Evolutionary conservation across 2,329 filamentous ascomycete species (phyloP).

Genomic region (Thielaviopsis euricoi): DNA sequence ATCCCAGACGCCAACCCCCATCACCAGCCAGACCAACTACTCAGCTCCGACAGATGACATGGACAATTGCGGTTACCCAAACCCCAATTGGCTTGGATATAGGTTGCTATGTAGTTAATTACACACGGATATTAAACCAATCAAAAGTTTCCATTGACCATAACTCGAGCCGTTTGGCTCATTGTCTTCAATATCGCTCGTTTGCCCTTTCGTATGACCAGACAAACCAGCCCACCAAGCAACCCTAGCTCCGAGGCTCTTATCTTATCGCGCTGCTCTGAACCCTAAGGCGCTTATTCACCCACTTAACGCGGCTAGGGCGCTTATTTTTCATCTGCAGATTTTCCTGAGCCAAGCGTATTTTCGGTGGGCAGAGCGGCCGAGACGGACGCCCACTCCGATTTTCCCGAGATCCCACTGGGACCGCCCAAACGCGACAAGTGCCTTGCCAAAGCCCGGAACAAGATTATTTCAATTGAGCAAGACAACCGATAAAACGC

Average conservation of each 20-base stretch:
- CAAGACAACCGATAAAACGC: too few species aligned
- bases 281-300: neutral
- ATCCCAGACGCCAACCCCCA: slow-evolving; percentile 7
- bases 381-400: neutral
- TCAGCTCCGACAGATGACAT: neutral
- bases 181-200: too few species aligned
- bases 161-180: neutral
- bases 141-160: neutral
- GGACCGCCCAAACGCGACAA: too few species aligned
- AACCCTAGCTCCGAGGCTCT: too few species aligned
- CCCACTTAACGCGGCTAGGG: neutral
- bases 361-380: neutral
- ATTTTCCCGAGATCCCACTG: too few species aligned
- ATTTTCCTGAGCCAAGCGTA: slow-evolving; percentile 6
- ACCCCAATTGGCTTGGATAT: neutral
- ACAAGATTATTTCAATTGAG: too few species aligned
- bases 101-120: neutral
- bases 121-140: neutral
- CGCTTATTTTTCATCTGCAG: neutral
- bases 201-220: too few species aligned
- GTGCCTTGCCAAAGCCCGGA: too few species aligned
- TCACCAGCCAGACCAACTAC: neutral
- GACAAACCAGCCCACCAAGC: too few species aligned
- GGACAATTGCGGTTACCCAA: neutral
- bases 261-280: too few species aligned